Conservation (phyloP, 805 yeast genomes). For the Dipodascopsis tothii region DNA sequence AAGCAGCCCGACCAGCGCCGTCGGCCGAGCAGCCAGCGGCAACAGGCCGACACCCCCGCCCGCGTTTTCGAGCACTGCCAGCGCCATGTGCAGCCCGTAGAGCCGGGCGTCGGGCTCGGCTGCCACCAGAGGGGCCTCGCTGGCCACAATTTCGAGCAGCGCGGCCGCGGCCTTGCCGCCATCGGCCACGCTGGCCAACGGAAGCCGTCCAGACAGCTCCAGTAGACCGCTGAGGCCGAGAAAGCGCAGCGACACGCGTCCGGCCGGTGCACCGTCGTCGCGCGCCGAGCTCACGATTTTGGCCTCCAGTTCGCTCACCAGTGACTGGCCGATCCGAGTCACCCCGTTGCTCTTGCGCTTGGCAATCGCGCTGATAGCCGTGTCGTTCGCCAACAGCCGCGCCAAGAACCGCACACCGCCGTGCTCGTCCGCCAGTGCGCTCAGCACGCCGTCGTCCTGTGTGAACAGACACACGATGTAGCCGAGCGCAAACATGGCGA, state of each 20-base stretch:
- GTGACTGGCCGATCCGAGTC: slow-evolving; percentile 4
- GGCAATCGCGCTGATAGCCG: slow-evolving; percentile 5
- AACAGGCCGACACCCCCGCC: slow-evolving; percentile 2
- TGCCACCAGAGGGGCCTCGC: background rate
- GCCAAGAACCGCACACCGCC: slow-evolving; percentile 3
- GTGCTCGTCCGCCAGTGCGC: slow-evolving; percentile 5
- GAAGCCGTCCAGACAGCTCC: slow-evolving; percentile 3
- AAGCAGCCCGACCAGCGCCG: background rate
- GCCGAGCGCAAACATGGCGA: slow-evolving; percentile 11
- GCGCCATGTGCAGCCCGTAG: background rate
- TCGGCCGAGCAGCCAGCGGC: background rate
- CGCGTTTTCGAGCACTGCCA: background rate
- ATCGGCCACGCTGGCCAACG: background rate
- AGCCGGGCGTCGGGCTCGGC: too few species aligned
- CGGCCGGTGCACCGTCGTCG: background rate
- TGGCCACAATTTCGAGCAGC: background rate
- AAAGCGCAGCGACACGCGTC: slow-evolving; percentile 6
- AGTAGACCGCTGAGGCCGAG: slow-evolving; percentile 9
- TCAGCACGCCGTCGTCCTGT: slow-evolving; percentile 11
- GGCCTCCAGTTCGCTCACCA: slow-evolving; percentile 9
- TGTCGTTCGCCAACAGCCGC: slow-evolving; percentile 2
- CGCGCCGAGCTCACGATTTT: slow-evolving; percentile 2
- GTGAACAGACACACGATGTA: slow-evolving; percentile 5
- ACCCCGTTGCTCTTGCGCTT: slow-evolving; percentile 1
- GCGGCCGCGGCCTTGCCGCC: background rate